Evolutionary conservation across 192 early-diverging fungal species (phyloP), one percentile per base, ranked within the genome.

Genomic region (Ambispora gerdemannii): DNA sequence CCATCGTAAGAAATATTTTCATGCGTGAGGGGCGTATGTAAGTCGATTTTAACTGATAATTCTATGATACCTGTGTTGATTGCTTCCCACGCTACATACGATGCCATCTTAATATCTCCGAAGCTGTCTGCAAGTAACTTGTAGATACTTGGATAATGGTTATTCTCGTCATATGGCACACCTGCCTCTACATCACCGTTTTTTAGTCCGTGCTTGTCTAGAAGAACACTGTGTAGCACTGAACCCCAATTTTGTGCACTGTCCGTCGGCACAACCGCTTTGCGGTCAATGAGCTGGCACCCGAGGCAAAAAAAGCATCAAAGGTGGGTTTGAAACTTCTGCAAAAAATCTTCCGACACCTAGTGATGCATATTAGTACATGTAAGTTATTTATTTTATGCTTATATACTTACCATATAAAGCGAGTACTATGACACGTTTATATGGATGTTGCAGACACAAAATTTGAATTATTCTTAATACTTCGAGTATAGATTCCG

Each of bases 41-140:
- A 38, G n/a, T 27, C 51, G 22, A 15, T 25, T 56, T 52, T 35
- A 1, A 69, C 20, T 17, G 67, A 69, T 1, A 52, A 28, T 38
- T 69, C 67, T 19, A 69, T 56, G 8, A 69, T 69, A n/a, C 67
- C 67, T 17, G 67, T 69, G 31, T 69, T 69, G 20, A 69, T 33
- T 53, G 67, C 3, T 28, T 52, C 50, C 67, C 67, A 69, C 7
- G 67, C 50, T 24, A 56, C 67, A 56, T 36, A 56, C 4, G 51
- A 56, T 56, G 67, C 52, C 30, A 36, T 19, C 17, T 69, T 69
- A n/a, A 56, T 56, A 56, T 34, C 13, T 56, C 56, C 32, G 1
- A 7, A 34, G 24, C 20, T 68, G 10, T 32, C 3, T 24, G n/a
- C 51, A 36, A 69, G 67, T 69, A 69, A 1, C 13, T 69, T 69